Evolutionary conservation across 805 yeast species (phyloP).

Genomic region (Wickerhamiella qilinensis): DNA sequence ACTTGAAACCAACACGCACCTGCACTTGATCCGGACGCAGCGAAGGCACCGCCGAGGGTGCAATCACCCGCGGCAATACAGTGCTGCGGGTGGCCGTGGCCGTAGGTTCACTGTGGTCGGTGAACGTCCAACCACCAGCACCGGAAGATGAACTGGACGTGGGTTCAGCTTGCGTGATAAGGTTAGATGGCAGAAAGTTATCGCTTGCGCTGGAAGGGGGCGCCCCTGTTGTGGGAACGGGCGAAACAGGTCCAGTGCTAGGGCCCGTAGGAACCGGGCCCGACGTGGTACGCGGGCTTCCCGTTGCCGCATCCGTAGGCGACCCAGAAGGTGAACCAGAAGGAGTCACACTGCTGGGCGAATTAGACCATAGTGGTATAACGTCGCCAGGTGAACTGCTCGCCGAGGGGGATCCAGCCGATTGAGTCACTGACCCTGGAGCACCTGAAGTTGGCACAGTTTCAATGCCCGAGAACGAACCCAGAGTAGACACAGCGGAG

Average conservation of each 20-base stretch:
- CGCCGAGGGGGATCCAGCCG: too few relatives aligned
- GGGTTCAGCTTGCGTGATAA: constrained; percentile 4
- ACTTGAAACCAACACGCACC: constrained; percentile 64
- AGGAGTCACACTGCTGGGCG: too few relatives aligned
- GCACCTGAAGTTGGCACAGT: too few relatives aligned
- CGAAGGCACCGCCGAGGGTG: constrained; percentile 34
- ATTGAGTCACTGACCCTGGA: too few relatives aligned
- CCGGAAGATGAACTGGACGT: constrained; percentile 4
- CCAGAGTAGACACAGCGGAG: too few relatives aligned
- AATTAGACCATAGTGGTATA: too few relatives aligned
- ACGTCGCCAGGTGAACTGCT: too few relatives aligned
- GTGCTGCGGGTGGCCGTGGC: constrained; percentile 5
- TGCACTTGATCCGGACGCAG: constrained; percentile 31
- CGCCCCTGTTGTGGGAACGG: constrained; percentile 1
- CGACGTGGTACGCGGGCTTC: neutral
- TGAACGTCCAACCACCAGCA: too few relatives aligned
- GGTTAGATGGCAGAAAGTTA: constrained; percentile 3
- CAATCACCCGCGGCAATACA: constrained; percentile 57
- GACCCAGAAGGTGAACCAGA: neutral
- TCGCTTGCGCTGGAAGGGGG: neutral
- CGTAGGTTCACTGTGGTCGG: constrained; percentile 7
- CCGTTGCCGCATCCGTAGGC: neutral
- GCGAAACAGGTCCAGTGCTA: neutral
- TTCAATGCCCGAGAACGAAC: too few relatives aligned
- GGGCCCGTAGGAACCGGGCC: neutral